Percentiles rank a stretch among this genome's conserved stretches.
Evolutionary conservation across 176 grass and related monocot genomes (phyloP).

Genomic region (Phragmites australis): DNA sequence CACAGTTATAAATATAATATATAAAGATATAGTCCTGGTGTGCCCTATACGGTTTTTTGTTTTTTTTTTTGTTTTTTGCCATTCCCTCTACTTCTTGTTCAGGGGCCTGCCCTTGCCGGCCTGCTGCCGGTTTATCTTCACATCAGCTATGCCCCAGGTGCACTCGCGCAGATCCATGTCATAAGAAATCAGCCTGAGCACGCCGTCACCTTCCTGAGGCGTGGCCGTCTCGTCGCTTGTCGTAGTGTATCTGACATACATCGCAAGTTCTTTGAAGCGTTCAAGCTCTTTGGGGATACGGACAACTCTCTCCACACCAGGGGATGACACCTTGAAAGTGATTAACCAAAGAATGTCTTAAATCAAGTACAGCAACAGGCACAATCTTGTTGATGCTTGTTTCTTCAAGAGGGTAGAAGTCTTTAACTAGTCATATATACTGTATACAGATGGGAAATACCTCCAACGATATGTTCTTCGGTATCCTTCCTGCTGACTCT

Average conservation of each 20-base stretch:
- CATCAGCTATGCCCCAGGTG: constrained; percentile 85
- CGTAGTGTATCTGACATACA: constrained; percentile 77
- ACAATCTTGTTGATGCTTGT: constrained; percentile 19
- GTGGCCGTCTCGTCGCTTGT: constrained; percentile 18
- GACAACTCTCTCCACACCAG: constrained; percentile 77
- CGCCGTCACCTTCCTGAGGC: constrained; percentile 60
- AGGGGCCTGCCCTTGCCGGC: constrained; percentile 82
- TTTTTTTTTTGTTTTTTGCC: no score
- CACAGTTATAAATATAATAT: no score
- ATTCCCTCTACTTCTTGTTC: constrained; percentile 93
- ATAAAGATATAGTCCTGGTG: no score
- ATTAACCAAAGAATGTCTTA: constrained; percentile 8
- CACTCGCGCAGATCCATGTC: constrained; percentile 73
- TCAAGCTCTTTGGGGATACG: constrained; percentile 80
- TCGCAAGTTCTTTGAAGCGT: constrained; percentile 81
- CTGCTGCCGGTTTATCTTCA: constrained; percentile 85
- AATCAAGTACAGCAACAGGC: constrained; percentile 20
- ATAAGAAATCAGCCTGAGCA: constrained; percentile 76
- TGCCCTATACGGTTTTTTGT: no score
- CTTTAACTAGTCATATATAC: constrained; percentile 4
- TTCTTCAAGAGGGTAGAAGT: constrained; percentile 18
- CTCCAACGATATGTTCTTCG: constrained; percentile 80
- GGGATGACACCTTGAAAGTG: constrained; percentile 81
- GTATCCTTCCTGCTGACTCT: constrained; percentile 61
- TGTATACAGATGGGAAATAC: constrained; percentile 39